phyloP scores from a whole-genome alignment of 306 rosid species.

The Comarum palustre region DNA sequence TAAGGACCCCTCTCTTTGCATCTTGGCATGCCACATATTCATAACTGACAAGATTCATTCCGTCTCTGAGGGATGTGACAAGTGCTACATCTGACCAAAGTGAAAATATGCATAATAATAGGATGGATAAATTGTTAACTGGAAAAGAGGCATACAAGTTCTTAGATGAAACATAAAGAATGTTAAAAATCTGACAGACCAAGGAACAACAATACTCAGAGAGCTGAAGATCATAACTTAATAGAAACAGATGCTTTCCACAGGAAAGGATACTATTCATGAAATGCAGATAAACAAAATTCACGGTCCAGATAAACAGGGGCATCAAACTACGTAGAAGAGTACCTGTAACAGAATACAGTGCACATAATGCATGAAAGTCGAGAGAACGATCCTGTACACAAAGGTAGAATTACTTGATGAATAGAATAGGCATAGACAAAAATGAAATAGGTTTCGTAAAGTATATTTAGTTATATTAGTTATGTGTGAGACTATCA shows the following conservation, averaged over 20 bases:
- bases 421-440: neutral
- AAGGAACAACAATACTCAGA: neutral
- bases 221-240: neutral
- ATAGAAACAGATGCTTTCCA: neutral
- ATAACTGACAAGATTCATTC: slow-evolving; percentile 91
- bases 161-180: neutral
- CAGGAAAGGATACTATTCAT: neutral
- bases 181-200: neutral
- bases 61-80: slow-evolving; percentile 82
- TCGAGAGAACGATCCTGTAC: slow-evolving; percentile 86
- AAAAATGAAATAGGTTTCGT: neutral
- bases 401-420: slow-evolving; percentile 1
- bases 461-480: neutral
- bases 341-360: slow-evolving; percentile 80
- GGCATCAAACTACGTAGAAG: slow-evolving; percentile 18
- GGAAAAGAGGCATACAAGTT: neutral
- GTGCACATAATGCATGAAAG: slow-evolving; percentile 62
- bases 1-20: slow-evolving; percentile 77
- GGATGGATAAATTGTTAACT: slow-evolving; percentile 10
- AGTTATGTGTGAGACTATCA: neutral
- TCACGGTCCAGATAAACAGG: neutral
- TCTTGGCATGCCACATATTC: slow-evolving; percentile 92
- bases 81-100: slow-evolving; percentile 65
- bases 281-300: neutral
- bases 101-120: neutral